A percentile compares a stretch with the other conserved stretches of the same genome.
These are phyloP conservation scores for Candida coquimbonensis DNA, from an alignment of 805 yeast genomes.

Conservation along the genomic window DNA sequence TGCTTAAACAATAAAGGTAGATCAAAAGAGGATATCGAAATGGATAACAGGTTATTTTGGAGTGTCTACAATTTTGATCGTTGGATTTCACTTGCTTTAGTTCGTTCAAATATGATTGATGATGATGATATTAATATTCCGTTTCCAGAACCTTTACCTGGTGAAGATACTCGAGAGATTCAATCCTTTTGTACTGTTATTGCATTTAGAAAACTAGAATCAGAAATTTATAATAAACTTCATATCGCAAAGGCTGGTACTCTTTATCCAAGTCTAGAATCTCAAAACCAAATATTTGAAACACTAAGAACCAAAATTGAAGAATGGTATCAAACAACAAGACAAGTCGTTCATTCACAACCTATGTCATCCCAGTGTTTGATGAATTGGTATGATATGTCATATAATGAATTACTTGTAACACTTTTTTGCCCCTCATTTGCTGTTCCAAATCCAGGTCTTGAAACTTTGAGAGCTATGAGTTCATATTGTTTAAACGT, in stretches of 20 bases:
- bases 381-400: constrained; percentile 28
- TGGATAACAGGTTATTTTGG: constrained; percentile 39
- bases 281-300: constrained; percentile 2
- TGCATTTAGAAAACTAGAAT: constrained; percentile 39
- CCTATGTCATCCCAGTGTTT: constrained; percentile 4
- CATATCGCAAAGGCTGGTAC: constrained; percentile 38
- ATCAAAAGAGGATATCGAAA: constrained; percentile 20
- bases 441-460: constrained; percentile 36
- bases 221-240: constrained; percentile 36
- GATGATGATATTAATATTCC: constrained; percentile 46
- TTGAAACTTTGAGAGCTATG: constrained; percentile 30
- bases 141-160: constrained; percentile 31
- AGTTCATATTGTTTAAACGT: constrained; percentile 39
- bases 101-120: constrained; percentile 40
- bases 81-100: constrained; percentile 40
- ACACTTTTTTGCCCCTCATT: constrained; percentile 42
- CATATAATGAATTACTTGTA: constrained; percentile 39
- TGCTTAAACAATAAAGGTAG: constrained; percentile 3
- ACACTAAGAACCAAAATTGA: constrained; percentile 24
- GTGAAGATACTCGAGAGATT: constrained; percentile 35
- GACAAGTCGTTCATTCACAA: not conserved
- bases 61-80: constrained; percentile 35
- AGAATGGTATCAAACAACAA: constrained; percentile 25
- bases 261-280: constrained; percentile 4
- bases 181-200: constrained; percentile 36